phyloP scores from a whole-genome alignment of 2,329 filamentous ascomycete genomes.

The Nothophaeocryptopus gaeumannii region DNA sequence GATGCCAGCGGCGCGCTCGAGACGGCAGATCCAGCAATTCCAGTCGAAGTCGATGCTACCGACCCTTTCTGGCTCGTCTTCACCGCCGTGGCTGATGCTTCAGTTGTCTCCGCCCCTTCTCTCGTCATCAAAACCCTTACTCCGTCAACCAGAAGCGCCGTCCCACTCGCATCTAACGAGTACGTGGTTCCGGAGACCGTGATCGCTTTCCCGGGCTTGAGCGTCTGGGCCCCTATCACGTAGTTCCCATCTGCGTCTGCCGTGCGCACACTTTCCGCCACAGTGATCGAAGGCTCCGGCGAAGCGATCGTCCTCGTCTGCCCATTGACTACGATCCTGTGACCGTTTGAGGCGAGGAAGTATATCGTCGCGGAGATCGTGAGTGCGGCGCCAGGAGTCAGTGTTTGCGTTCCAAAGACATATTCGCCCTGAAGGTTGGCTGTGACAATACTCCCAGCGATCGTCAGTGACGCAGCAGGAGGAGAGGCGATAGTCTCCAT shows the following conservation, averaged over 20 bases:
- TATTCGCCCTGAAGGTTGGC: background rate
- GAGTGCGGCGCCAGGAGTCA: background rate
- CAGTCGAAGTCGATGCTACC: too few species aligned
- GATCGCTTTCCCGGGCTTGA: background rate
- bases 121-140: too few species aligned
- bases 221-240: slow-evolving; percentile 3
- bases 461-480: background rate
- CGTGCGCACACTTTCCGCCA: background rate
- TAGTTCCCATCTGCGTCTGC: background rate
- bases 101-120: too few species aligned
- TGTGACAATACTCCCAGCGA: background rate
- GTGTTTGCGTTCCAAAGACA: background rate
- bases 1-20: too few species aligned
- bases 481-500: background rate
- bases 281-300: background rate
- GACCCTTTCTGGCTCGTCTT: too few species aligned
- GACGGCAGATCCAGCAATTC: too few species aligned
- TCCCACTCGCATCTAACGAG: background rate
- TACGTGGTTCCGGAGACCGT: slow-evolving; percentile 5
- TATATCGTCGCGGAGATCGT: slow-evolving; percentile 3
- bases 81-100: too few species aligned
- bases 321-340: background rate
- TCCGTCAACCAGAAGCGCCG: slow-evolving; percentile 7
- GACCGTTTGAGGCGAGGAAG: background rate
- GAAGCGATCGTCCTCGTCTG: background rate